phyloP scores from a whole-genome alignment of 306 rosid genomes.

The Rosa rugosa region DNA sequence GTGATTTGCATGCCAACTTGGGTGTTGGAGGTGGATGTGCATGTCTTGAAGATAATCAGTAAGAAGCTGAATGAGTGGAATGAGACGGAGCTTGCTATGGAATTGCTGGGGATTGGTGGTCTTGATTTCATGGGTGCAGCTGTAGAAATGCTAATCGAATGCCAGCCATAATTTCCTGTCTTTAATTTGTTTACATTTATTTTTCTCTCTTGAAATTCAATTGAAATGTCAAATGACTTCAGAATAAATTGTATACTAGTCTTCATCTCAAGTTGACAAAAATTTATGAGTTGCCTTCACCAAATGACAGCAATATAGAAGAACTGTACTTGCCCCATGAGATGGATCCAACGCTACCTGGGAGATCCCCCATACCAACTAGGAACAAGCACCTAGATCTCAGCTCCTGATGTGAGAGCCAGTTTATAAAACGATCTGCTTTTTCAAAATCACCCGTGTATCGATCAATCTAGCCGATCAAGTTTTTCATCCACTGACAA shows the following conservation, averaged over 20 bases:
- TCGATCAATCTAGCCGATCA: no score
- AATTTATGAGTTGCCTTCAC: no score
- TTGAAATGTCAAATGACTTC: neutral
- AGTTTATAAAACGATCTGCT: no score
- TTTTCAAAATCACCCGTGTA: no score
- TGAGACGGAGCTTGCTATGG: conserved; percentile 82
- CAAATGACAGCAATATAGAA: no score
- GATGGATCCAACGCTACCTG: no score
- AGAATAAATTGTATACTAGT: neutral
- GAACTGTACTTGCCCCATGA: no score
- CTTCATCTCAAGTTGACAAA: no score
- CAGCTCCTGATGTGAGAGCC: no score
- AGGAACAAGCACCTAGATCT: no score
- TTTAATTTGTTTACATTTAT: neutral
- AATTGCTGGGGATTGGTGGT: conserved; percentile 73
- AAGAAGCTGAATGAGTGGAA: conserved; percentile 71
- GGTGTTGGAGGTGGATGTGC: conserved; percentile 77
- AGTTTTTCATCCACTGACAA: no score
- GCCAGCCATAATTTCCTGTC: conserved; percentile 32
- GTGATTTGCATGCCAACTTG: conserved; percentile 79
- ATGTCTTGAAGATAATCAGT: conserved; percentile 74
- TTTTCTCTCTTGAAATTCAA: neutral
- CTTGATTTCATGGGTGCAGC: conserved; percentile 79
- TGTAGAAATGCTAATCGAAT: conserved; percentile 70
- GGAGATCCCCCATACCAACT: no score